Evolutionary conservation across 2,329 filamentous ascomycete genomes (phyloP).

Genomic region (Alternaria conjuncta): DNA sequence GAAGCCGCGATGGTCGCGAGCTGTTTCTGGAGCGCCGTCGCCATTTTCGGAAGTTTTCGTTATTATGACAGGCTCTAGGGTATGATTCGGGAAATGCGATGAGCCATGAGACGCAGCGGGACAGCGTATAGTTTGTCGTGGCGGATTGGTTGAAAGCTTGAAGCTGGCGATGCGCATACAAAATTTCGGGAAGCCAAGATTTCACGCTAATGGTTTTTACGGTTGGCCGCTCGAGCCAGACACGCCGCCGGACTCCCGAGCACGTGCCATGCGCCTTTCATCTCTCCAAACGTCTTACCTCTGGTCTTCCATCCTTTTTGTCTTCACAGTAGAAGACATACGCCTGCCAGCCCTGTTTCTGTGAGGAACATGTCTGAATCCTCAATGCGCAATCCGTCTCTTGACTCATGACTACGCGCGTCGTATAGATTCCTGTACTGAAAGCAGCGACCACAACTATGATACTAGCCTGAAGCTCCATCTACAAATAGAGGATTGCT

Average conservation of each 20-base stretch:
- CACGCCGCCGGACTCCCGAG: conserved; percentile 14
- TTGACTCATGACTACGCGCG: not conserved
- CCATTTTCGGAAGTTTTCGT: conserved; percentile 58
- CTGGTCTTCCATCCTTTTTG: not conserved
- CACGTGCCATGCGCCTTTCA: conserved; percentile 14
- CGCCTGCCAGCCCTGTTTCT: not conserved
- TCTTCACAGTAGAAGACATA: not conserved
- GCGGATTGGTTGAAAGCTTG: conserved; percentile 10
- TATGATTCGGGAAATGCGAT: not conserved
- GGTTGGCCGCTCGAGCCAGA: conserved; percentile 11
- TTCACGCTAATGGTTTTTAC: conserved; percentile 26
- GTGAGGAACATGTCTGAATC: not conserved
- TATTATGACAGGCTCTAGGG: not conserved
- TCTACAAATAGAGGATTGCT: not conserved
- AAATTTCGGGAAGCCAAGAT: conserved; percentile 30
- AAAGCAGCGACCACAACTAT: not conserved
- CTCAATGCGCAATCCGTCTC: not conserved
- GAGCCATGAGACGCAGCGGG: conserved; percentile 34
- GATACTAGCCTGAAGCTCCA: not conserved
- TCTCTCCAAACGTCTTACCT: conserved; percentile 5
- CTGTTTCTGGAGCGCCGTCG: conserved; percentile 86
- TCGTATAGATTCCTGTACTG: not conserved
- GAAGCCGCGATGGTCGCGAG: conserved; percentile 89
- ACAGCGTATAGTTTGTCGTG: conserved; percentile 27
- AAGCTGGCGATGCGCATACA: conserved; percentile 14